Percentiles rank a stretch among this genome's conserved stretches.
phyloP scores from a whole-genome alignment of 2,329 filamentous ascomycete genomes.

The Aspergillus sp. region DNA sequence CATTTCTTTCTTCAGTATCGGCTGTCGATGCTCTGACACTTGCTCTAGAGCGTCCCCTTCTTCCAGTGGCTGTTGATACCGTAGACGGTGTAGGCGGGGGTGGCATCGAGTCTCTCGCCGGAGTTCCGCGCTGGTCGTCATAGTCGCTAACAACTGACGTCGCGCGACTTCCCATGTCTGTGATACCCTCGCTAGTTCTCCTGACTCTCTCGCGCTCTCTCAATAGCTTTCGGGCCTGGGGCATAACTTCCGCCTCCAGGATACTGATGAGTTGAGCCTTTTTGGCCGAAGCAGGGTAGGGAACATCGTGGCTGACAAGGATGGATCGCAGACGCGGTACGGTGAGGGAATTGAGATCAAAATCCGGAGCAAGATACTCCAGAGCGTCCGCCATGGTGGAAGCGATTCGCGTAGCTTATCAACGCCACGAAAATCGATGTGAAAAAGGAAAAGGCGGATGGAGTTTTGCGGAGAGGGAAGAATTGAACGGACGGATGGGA shows the following conservation, averaged over 20 bases:
- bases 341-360: slow-evolving; percentile 80
- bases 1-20: slow-evolving; percentile 36
- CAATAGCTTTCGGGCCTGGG: slow-evolving; percentile 76
- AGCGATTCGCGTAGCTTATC: slow-evolving; percentile 5
- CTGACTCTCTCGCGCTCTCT: slow-evolving; percentile 75
- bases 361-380: slow-evolving; percentile 83
- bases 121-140: slow-evolving; percentile 63
- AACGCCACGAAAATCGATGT: not conserved
- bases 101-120: slow-evolving; percentile 45
- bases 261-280: slow-evolving; percentile 85
- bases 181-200: slow-evolving; percentile 84
- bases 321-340: slow-evolving; percentile 88
- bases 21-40: slow-evolving; percentile 50
- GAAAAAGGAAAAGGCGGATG: not conserved
- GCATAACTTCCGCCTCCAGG: slow-evolving; percentile 75
- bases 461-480: not conserved
- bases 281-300: slow-evolving; percentile 86
- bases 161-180: slow-evolving; percentile 67
- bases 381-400: slow-evolving; percentile 58
- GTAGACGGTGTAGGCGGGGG: slow-evolving; percentile 52
- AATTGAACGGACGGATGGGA: not conserved
- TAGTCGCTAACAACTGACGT: slow-evolving; percentile 60
- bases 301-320: slow-evolving; percentile 81
- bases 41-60: slow-evolving; percentile 53
- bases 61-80: slow-evolving; percentile 57